A percentile compares a stretch with the other conserved stretches of the same genome.
Evolutionary conservation across 768 basidiomycete species (phyloP).

Genomic region (Boletus tomentosulus): DNA sequence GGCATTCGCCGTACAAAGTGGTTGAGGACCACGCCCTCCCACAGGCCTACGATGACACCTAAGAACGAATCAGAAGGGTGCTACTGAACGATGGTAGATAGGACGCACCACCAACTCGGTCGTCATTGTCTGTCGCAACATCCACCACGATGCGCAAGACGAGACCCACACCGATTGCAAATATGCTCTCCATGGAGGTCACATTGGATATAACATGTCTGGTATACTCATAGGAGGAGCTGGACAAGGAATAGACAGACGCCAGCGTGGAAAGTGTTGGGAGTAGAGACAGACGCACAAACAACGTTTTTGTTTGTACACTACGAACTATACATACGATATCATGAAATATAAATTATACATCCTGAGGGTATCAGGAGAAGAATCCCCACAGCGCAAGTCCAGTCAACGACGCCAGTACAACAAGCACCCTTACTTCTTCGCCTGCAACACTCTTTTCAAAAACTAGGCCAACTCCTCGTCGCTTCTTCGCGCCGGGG

Average conservation of each 20-base stretch:
- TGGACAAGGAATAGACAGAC: slow-evolving; percentile 26
- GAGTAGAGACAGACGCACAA: slow-evolving; percentile 6
- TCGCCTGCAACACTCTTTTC: slow-evolving; percentile 65
- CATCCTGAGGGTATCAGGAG: slow-evolving; percentile 7
- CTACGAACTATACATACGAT: not conserved
- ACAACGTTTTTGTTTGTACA: slow-evolving; percentile 18
- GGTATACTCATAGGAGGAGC: slow-evolving; percentile 23
- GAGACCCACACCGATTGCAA: slow-evolving; percentile 67
- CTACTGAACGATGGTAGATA: not conserved
- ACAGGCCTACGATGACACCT: slow-evolving; percentile 69
- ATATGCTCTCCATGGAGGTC: slow-evolving; percentile 60
- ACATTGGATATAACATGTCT: slow-evolving; percentile 27
- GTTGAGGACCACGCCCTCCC: slow-evolving; percentile 73
- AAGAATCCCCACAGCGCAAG: slow-evolving; percentile 32
- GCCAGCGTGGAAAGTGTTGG: slow-evolving; percentile 22
- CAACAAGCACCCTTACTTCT: slow-evolving; percentile 42
- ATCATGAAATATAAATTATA: too few relatives aligned
- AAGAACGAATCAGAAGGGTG: slow-evolving; percentile 18
- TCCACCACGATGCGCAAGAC: slow-evolving; percentile 60
- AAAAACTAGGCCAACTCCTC: slow-evolving; percentile 42
- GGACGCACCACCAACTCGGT: slow-evolving; percentile 29
- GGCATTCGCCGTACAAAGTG: slow-evolving; percentile 70
- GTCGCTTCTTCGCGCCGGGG: slow-evolving; percentile 37
- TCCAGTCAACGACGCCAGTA: slow-evolving; percentile 26
- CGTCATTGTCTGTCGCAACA: slow-evolving; percentile 35